Evolutionary conservation across 2,329 filamentous ascomycete genomes (phyloP), one percentile per base, ranked within the genome.

Genomic region (Aureobasidium melanogenum): DNA sequence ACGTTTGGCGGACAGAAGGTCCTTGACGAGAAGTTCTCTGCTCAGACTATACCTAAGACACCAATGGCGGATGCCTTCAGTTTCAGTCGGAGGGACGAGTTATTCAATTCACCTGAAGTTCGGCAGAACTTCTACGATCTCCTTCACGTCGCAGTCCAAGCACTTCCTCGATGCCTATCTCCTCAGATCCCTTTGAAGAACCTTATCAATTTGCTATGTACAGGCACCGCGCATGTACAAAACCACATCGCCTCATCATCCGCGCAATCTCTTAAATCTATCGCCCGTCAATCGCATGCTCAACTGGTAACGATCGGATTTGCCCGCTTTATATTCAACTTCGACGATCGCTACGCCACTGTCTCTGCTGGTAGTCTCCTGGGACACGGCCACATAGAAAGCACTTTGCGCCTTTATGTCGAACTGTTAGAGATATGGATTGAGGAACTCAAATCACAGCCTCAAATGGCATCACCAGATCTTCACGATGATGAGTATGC

Each of bases 281-380:
- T 99, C 68, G 94, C 95, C 12, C 84, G 89, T 34, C 94, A 99
- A 69, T 89, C 88, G 8, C 89, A 96, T 74, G 92, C 94, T 0
- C 91, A 99, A 67, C 89, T 94, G 72, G 94, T 99, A 3, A 96
- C 92, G 0, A 96, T 95, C 74, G 93, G 94, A 0, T 99, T 99
- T 74, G 90, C 94, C 39, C 83, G 92, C 28, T 99, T 97, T 74
- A 99, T 99, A 58, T 99, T 99, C 77, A 96, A 94, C 67, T 99
- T 97, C 72, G 95, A 99, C 72, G 92, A 96, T 66, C 86, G 92
- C 26, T 99, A 99, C 73, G 91, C 93, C 0, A 97, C 94, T 34
- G 97, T 97, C 86, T 96, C 92, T 10, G 94, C 99, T 69, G 94
- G 95, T 34, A 94, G 94, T 2, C 94, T 99, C 87, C 84, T 99